Conservation (phyloP, 169 alveolate genomes). For the Theileria luwenshuni region DNA sequence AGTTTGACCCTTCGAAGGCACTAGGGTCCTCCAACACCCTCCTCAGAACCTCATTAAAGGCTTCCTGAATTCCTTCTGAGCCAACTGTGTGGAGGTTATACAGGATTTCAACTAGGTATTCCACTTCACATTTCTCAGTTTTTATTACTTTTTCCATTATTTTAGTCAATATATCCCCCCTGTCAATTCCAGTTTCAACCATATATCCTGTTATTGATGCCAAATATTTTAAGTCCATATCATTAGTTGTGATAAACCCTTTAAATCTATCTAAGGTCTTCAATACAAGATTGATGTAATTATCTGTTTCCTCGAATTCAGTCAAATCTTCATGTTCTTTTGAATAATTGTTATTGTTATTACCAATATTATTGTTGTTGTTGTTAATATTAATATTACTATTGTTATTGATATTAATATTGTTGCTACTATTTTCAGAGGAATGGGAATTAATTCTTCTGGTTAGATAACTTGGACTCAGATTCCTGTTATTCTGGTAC, state of each 20-base stretch:
- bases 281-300: background rate
- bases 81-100: constrained; percentile 33
- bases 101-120: constrained; percentile 19
- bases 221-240: background rate
- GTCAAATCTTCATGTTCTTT: background rate
- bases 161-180: background rate
- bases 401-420: background rate
- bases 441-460: background rate
- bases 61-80: background rate
- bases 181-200: constrained; percentile 19
- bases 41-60: background rate
- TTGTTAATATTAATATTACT: background rate
- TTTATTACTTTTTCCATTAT: constrained; percentile 10
- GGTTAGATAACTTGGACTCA: no score
- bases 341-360: background rate
- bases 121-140: background rate
- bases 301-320: no score
- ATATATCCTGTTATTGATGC: constrained; percentile 18
- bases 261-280: constrained; percentile 2
- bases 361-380: background rate
- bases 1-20: background rate
- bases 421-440: background rate
- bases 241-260: constrained; percentile 2
- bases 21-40: background rate
- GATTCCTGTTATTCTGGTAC: background rate